Percentiles rank a stretch among this genome's conserved stretches.
Conservation (phyloP, 2,329 filamentous ascomycete genomes). For the Amauroascus niger region DNA sequence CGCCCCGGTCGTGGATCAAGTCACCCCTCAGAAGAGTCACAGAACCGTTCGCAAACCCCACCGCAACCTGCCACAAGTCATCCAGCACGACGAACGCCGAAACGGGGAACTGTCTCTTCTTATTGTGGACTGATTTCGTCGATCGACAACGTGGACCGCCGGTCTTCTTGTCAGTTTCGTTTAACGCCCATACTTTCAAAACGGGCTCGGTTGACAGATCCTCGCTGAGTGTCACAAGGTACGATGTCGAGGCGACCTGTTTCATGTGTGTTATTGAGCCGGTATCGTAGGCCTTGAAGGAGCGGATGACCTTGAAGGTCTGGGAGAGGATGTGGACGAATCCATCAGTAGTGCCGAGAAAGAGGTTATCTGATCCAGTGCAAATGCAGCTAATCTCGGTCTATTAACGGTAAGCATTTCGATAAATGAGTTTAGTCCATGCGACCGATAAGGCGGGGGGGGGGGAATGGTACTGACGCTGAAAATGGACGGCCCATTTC, state of each 20-base stretch:
- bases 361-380: slow-evolving; percentile 79
- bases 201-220: slow-evolving; percentile 79
- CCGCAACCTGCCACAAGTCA: slow-evolving; percentile 82
- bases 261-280: slow-evolving; percentile 77
- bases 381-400: slow-evolving; percentile 71
- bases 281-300: slow-evolving; percentile 75
- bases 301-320: slow-evolving; percentile 74
- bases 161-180: slow-evolving; percentile 89
- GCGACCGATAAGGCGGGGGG: too few species aligned
- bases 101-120: slow-evolving; percentile 85
- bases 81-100: slow-evolving; percentile 81
- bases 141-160: slow-evolving; percentile 80
- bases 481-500: slow-evolving; percentile 67
- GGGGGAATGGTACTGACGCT: slow-evolving; percentile 48
- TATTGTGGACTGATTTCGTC: slow-evolving; percentile 77
- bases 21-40: slow-evolving; percentile 91
- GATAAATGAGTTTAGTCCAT: slow-evolving; percentile 4
- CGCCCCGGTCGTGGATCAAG: slow-evolving; percentile 86
- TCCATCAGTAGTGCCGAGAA: slow-evolving; percentile 78
- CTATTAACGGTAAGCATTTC: slow-evolving; percentile 22
- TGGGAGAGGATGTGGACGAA: slow-evolving; percentile 78
- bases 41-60: slow-evolving; percentile 90
- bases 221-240: slow-evolving; percentile 73
- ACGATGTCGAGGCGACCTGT: slow-evolving; percentile 75
- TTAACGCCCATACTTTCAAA: slow-evolving; percentile 94